phyloP scores from a whole-genome alignment of 2,329 filamentous ascomycete species.

The Aulographum hederae region DNA sequence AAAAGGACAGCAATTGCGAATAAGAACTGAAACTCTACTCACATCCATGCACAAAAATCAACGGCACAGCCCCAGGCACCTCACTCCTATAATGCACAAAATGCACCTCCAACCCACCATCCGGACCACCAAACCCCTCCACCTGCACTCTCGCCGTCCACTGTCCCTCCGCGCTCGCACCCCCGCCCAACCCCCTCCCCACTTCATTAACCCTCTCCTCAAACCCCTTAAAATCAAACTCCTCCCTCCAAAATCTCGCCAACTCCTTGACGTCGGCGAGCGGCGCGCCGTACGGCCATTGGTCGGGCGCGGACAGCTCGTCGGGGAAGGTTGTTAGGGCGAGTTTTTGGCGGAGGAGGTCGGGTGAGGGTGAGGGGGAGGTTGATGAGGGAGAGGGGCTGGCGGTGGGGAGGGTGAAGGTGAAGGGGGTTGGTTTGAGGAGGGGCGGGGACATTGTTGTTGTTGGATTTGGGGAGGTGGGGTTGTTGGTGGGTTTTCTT shows the following conservation, averaged over 20 bases:
- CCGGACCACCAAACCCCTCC: constrained; percentile 38
- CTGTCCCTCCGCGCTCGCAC: neutral
- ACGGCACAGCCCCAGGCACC: constrained; percentile 36
- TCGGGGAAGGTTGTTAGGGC: constrained; percentile 34
- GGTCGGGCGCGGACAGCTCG: constrained; percentile 23
- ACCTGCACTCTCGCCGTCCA: constrained; percentile 32
- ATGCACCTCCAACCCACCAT: constrained; percentile 46
- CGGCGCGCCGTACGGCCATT: constrained; percentile 43
- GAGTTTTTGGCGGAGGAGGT: constrained; percentile 23
- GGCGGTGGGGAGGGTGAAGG: no score
- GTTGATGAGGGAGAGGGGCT: no score
- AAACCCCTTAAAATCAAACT: constrained; percentile 41
- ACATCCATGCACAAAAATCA: constrained; percentile 52
- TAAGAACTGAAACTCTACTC: constrained; percentile 6
- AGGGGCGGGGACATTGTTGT: no score
- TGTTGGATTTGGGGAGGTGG: no score
- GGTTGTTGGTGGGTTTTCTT: no score
- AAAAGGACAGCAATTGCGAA: no score
- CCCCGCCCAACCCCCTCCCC: no score
- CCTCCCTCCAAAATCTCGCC: constrained; percentile 34
- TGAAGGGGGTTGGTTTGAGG: no score
- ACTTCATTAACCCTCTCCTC: constrained; percentile 41
- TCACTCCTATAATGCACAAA: constrained; percentile 41
- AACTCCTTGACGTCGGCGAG: constrained; percentile 41
- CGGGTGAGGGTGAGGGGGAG: no score